Conservation (phyloP, 2,329 filamentous ascomycete species). For the Aspergillus latus region DNA sequence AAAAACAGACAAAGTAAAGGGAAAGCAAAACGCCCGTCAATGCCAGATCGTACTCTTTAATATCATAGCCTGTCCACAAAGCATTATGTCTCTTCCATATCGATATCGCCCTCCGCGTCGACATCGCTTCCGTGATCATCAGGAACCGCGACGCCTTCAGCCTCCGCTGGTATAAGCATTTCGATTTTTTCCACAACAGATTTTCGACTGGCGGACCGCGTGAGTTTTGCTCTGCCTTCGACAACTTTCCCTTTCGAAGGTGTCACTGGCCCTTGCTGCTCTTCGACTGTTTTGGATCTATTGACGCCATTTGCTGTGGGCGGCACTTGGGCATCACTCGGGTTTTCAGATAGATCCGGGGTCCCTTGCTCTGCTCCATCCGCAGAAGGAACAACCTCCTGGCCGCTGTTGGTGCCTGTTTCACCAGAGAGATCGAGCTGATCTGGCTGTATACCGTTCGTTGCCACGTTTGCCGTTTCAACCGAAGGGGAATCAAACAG, state of each 20-base stretch:
- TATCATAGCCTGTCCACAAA: constrained; percentile 4
- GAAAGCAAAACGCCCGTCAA: constrained; percentile 24
- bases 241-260: constrained; percentile 19
- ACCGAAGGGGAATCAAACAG: constrained; percentile 31
- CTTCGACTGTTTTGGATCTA: constrained; percentile 4
- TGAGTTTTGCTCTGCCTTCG: constrained; percentile 19
- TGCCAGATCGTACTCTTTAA: constrained; percentile 22
- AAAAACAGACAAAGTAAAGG: constrained; percentile 19
- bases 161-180: constrained; percentile 31
- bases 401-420: constrained; percentile 2
- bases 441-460: constrained; percentile 27
- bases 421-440: constrained; percentile 14
- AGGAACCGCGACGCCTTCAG: constrained; percentile 18
- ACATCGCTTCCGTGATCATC: constrained; percentile 27
- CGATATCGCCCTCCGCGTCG: constrained; percentile 31
- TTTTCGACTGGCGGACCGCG: constrained; percentile 24
- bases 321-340: constrained; percentile 27
- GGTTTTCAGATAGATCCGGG: constrained; percentile 25
- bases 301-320: constrained; percentile 16
- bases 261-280: constrained; percentile 6
- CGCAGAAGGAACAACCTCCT: constrained; percentile 1
- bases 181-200: constrained; percentile 26
- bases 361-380: constrained; percentile 12
- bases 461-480: constrained; percentile 24
- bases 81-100: constrained; percentile 34